These are phyloP conservation scores for Silene noctiflora DNA, from an alignment of 179 eudicot species.

Conservation along the genomic window DNA sequence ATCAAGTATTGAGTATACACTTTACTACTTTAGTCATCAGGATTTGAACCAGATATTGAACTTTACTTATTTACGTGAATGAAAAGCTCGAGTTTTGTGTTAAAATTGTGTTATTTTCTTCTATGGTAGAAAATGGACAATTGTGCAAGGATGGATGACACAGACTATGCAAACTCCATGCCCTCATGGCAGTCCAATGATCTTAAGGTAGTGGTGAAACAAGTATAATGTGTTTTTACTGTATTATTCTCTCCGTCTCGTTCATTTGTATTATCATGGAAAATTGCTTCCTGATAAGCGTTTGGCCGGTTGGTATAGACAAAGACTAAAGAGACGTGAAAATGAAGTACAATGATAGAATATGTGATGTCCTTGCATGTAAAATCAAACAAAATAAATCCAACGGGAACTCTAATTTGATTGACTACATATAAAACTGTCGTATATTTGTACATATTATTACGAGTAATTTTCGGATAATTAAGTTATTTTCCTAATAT, in stretches of 20 bases:
- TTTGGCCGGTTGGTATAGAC: background rate
- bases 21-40: too few relatives aligned
- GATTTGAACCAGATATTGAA: background rate
- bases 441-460: too few relatives aligned
- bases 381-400: too few relatives aligned
- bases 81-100: background rate
- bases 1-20: too few relatives aligned
- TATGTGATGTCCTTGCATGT: background rate
- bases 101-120: background rate
- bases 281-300: background rate
- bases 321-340: background rate
- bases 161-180: conserved; percentile 36
- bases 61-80: background rate
- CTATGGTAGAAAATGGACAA: conserved; percentile 50
- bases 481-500: too few relatives aligned
- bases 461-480: too few relatives aligned
- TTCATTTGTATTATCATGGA: background rate
- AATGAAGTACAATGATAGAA: background rate
- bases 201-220: conserved; percentile 55
- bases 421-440: too few relatives aligned
- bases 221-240: background rate
- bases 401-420: too few relatives aligned
- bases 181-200: conserved; percentile 90
- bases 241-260: too few relatives aligned
- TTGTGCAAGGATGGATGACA: conserved; percentile 53